Conservation (phyloP, 139 green algal species). For the Tetradesmus obliquus region DNA sequence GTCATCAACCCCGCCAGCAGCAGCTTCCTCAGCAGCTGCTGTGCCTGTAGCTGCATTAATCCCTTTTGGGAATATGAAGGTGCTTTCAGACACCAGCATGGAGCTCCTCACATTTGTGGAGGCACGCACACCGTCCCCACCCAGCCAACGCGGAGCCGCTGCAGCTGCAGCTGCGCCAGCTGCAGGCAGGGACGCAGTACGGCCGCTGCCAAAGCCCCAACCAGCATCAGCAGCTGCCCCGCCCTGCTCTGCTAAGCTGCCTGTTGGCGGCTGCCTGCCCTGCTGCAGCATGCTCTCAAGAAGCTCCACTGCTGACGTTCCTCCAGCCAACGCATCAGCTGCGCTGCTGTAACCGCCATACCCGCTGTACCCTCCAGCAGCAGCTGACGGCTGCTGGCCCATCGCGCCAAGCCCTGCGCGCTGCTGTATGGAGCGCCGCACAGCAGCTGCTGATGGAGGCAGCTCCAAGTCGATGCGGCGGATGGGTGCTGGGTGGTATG, state of each 20-base stretch:
- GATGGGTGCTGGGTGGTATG: constrained; percentile 34
- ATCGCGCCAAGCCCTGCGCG: neutral
- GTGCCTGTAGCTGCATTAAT: neutral
- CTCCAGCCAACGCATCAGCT: neutral
- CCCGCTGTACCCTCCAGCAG: neutral
- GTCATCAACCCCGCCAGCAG: neutral
- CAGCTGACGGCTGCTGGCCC: neutral
- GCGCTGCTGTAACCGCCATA: neutral
- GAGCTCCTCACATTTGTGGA: constrained; percentile 12
- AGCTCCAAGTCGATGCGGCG: constrained; percentile 33
- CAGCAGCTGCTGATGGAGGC: constrained; percentile 4
- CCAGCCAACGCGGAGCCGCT: neutral
- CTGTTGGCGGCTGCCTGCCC: constrained; percentile 18
- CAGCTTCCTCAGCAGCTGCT: neutral
- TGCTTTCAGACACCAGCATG: constrained; percentile 41
- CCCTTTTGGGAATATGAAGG: constrained; percentile 43
- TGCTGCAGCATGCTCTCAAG: constrained; percentile 25
- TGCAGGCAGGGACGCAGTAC: neutral
- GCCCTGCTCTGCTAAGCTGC: neutral
- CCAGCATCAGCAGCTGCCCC: neutral
- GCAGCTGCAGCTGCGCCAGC: neutral
- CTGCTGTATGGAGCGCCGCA: constrained; percentile 28
- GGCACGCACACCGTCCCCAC: neutral
- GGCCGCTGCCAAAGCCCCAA: neutral
- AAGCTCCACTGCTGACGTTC: neutral